Base-by-base conservation (phyloP, 768 basidiomycete genomes). In the Auricularia auricula-judae region DNA sequence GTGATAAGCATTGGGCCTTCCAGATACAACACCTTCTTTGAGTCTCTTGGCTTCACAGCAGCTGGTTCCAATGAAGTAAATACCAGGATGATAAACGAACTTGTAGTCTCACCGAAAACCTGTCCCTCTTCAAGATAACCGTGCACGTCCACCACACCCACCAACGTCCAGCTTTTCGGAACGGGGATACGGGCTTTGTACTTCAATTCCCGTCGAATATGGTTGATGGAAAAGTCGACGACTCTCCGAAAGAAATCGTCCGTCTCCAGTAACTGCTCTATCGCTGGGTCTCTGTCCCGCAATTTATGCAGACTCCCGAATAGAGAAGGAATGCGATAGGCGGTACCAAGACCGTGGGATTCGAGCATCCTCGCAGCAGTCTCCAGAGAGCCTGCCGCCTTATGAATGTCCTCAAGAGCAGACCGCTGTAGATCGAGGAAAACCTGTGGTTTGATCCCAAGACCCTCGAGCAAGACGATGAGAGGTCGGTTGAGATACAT, bases 61-160 rank as follows among this genome's bases (percentile, higher is more conserved):
- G 23, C 35, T 21, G 35, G 29, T 29, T 29, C 29, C 29, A 29
- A 29, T 29, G 29, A 29, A 29, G 29, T 29, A 29, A 29, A 29
- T 29, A 29, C 29, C 29, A 23, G 29, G 29, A 29, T 29, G 29
- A 29, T 29, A 29, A 29, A 29, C 29, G 29, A 29, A 29, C 29
- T 29, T 29, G 29, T 62, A 0, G 76, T 71, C 34, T 75, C 76
- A 51, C 82, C 80, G 69, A 87, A 91, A 21, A 90, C 80, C 67
- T 88, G 76, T 1, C 78, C 79, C 64, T 80, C 80, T 39, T 76
- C 36, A 3, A 89, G 77, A 65, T 77, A 81, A 1, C 73, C 71
- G 66, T 86, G 84, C 1, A 84, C 77, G 70, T 91, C 88, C 0
- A 86, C 86, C 5, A 89, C 82, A 0, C 88, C 88, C 3, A 89